These are phyloP conservation scores for Tolypocladium endophyticum DNA, from an alignment of 2,329 filamentous ascomycete species.

Conservation along the genomic window DNA sequence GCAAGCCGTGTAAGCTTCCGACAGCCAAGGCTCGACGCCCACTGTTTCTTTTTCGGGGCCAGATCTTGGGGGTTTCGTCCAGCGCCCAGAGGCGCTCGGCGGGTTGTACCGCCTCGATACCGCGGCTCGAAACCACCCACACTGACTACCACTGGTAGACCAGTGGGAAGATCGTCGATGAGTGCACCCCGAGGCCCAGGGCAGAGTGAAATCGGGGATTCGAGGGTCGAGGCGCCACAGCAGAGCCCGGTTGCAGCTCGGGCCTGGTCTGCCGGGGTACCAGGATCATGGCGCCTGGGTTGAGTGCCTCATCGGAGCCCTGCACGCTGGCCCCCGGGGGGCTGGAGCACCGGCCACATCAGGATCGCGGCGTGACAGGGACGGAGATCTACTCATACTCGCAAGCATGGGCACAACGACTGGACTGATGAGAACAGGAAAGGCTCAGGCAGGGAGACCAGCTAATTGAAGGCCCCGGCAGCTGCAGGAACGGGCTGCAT, in stretches of 20 bases:
- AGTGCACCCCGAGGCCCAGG: not conserved
- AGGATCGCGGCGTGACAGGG: not conserved
- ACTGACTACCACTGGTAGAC: not conserved
- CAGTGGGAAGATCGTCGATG: not conserved
- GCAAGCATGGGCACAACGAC: not conserved
- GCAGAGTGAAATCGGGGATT: not conserved
- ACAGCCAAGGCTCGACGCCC: not conserved
- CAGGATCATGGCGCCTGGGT: not conserved
- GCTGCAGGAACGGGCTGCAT: not conserved
- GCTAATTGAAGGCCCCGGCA: not conserved
- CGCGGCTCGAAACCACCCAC: not conserved
- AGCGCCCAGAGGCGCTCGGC: not conserved
- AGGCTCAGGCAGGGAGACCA: not conserved
- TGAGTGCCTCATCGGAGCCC: not conserved
- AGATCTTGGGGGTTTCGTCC: not conserved
- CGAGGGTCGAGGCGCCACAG: not conserved
- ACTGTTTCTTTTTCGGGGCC: not conserved
- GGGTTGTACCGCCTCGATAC: not conserved
- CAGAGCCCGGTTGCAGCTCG: not conserved
- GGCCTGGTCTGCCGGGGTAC: not conserved
- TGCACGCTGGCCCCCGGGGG: not conserved
- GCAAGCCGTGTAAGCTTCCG: not conserved
- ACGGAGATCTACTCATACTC: not conserved
- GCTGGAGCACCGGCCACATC: not conserved
- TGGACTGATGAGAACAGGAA: not conserved